Conservation (phyloP, 345 rosid genomes). For the Salix dunnii region DNA sequence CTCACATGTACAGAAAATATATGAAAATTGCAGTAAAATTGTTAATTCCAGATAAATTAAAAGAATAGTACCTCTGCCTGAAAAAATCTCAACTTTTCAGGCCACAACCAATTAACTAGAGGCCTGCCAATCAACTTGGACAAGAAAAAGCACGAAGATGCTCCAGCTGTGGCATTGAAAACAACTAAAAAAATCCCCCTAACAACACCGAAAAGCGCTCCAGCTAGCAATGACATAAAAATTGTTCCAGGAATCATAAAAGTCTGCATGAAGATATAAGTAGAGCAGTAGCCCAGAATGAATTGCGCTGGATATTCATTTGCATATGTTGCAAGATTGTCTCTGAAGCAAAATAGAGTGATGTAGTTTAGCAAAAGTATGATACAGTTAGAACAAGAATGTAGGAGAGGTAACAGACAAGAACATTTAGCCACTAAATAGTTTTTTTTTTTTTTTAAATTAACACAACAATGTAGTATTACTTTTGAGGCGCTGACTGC, state of each 20-base stretch:
- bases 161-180: slow-evolving; percentile 92
- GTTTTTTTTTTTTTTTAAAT: too few species aligned
- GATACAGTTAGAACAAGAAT: slow-evolving; percentile 5
- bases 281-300: slow-evolving; percentile 88
- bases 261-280: slow-evolving; percentile 98
- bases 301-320: slow-evolving; percentile 74
- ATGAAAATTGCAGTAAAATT: neutral
- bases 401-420: neutral
- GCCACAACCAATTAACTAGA: slow-evolving; percentile 89
- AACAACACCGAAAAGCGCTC: slow-evolving; percentile 89
- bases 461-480: neutral
- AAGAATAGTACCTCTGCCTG: slow-evolving; percentile 72
- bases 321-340: slow-evolving; percentile 70
- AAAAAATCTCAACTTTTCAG: slow-evolving; percentile 88
- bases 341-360: slow-evolving; percentile 46
- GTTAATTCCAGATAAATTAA: neutral
- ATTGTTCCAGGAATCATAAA: slow-evolving; percentile 99
- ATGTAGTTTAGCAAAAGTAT: slow-evolving; percentile 10
- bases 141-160: slow-evolving; percentile 85
- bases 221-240: slow-evolving; percentile 97
- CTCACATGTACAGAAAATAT: neutral
- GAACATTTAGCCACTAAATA: neutral
- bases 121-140: slow-evolving; percentile 96
- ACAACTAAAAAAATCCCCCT: slow-evolving; percentile 87
- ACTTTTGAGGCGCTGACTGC: neutral